phyloP scores from a whole-genome alignment of 306 rosid genomes.

The Prunus davidiana region DNA sequence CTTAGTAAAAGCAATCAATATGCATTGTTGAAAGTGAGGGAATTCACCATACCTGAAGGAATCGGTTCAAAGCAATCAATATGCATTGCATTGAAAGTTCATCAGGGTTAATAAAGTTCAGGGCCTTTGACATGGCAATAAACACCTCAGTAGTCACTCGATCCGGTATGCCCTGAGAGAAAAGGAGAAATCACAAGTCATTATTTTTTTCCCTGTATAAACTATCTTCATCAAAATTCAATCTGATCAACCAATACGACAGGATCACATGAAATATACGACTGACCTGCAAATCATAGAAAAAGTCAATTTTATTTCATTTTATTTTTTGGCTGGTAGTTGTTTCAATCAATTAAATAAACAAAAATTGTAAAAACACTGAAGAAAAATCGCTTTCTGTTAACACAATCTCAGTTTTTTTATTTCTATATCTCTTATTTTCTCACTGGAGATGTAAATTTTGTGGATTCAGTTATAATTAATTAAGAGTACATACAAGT shows the following conservation, averaged over 20 bases:
- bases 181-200: slow-evolving; percentile 23
- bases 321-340: not conserved
- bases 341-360: not conserved
- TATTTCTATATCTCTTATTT: not conserved
- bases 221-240: not conserved
- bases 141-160: slow-evolving; percentile 97
- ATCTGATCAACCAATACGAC: not conserved
- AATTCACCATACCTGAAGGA: slow-evolving; percentile 77
- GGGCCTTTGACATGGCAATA: slow-evolving; percentile 98
- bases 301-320: not conserved
- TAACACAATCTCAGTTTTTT: not conserved
- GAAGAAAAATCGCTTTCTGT: not conserved
- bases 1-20: not conserved
- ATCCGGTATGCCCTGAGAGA: slow-evolving; percentile 78
- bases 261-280: not conserved
- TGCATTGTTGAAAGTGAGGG: slow-evolving; percentile 6
- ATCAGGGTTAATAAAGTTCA: slow-evolving; percentile 95
- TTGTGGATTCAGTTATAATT: not conserved
- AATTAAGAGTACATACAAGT: not conserved
- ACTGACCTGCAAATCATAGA: not conserved
- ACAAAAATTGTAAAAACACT: not conserved
- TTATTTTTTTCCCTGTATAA: slow-evolving; percentile 1
- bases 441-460: not conserved
- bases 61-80: slow-evolving; percentile 91
- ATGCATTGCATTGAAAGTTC: slow-evolving; percentile 99